Evolutionary conservation across 768 basidiomycete species (phyloP).

Genomic region (Mycena maculata): DNA sequence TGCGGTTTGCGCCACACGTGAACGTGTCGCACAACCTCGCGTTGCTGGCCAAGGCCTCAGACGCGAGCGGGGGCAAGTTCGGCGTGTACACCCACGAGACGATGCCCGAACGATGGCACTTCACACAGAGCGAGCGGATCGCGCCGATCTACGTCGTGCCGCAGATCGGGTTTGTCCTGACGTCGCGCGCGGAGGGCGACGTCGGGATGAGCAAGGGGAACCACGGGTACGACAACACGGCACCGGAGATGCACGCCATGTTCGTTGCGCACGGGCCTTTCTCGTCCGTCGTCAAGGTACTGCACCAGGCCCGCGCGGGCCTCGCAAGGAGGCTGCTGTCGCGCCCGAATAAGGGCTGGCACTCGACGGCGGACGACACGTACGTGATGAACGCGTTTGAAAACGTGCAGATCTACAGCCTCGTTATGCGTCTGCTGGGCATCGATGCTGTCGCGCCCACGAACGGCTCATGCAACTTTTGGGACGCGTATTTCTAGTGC

Average conservation of each 20-base stretch:
- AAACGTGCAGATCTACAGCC: conserved; percentile 89
- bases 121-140: conserved; percentile 77
- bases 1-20: conserved; percentile 73
- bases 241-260: conserved; percentile 84
- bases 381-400: conserved; percentile 86
- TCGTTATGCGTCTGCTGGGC: conserved; percentile 80
- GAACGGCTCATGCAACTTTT: conserved; percentile 87
- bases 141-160: conserved; percentile 91
- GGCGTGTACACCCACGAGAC: conserved; percentile 81
- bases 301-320: conserved; percentile 51
- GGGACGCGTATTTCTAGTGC: conserved; percentile 79
- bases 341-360: conserved; percentile 65
- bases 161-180: conserved; percentile 82
- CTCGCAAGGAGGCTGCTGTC: conserved; percentile 35
- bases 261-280: conserved; percentile 96
- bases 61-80: conserved; percentile 72
- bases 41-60: conserved; percentile 63
- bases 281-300: conserved; percentile 71
- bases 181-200: conserved; percentile 70
- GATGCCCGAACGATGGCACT: conserved; percentile 88
- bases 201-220: conserved; percentile 83
- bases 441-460: conserved; percentile 67
- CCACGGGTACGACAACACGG: conserved; percentile 90
- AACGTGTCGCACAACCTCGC: conserved; percentile 70
- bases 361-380: conserved; percentile 69